Evolutionary conservation across 2,329 filamentous ascomycete species (phyloP), one percentile per base, ranked within the genome.

Genomic region (Calonectria naviculata): DNA sequence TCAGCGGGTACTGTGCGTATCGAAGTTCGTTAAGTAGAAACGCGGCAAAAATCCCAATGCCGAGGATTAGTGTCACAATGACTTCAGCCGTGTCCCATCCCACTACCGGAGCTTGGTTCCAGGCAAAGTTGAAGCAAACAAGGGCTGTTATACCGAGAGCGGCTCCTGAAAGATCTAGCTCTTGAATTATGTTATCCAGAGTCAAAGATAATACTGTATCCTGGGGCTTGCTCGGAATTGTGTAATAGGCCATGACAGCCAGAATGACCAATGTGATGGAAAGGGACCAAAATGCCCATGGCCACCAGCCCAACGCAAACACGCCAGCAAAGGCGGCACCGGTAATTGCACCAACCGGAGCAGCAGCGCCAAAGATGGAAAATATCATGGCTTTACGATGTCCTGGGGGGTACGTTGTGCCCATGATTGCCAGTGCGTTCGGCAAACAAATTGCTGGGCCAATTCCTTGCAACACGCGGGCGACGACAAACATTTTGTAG

Each of bases 101-200:
- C 3, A 86, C 87, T 0, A 88, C 82, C 0, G 89, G 86, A 0
- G 86, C 90, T 76, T 92, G 89, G 73, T 91, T 92, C 88, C 89
- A 91, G 0, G 89, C 88, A 74, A 92, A 88, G 75, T 91, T 91
- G 79, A 92, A 84, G 13, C 92, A 80, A 0, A 90, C 84, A 24
- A 92, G 81, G 0, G 85, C 87, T 0, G 83, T 81, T 19, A 92
- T 84, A 0, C 90, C 89, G 78, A 17, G 82, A 81, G 6, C 76
- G 72, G 21, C 83, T 49, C 71, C 71, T 1, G 65, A 38, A 19
- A 73, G 65, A 13, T 73, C 71, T 15, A 73, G 26, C 17, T 49
- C 62, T 10, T 46, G 41, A 0, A 68, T 41, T 9, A 8, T 67
- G 28, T 67, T 47, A 2, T 42, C 63, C 17, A 47, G 5, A 15